These are phyloP conservation scores for Backusella liffmaniae DNA, from an alignment of 192 early-diverging fungal genomes.

Conservation along the genomic window DNA sequence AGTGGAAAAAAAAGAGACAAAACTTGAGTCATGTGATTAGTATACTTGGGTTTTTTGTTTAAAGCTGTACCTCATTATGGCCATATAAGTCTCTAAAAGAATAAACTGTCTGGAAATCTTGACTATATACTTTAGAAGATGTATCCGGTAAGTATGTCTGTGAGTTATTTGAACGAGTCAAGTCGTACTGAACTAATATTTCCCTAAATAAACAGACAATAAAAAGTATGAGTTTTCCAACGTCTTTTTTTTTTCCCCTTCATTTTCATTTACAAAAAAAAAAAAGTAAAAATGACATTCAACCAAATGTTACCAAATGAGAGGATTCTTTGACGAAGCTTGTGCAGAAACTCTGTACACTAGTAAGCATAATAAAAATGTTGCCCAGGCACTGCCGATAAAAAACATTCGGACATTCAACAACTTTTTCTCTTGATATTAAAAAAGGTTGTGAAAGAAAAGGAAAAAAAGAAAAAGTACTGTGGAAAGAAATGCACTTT, in stretches of 20 bases:
- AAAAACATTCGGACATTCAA: conserved; percentile 3
- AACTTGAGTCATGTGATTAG: neutral
- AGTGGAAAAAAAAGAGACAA: neutral
- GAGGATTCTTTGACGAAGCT: conserved; percentile 5
- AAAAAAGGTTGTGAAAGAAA: neutral
- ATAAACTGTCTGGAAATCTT: conserved; percentile 29
- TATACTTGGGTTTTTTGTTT: neutral
- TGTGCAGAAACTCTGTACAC: conserved; percentile 1
- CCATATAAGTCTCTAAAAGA: conserved; percentile 15
- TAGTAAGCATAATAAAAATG: neutral
- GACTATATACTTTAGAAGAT: conserved; percentile 12
- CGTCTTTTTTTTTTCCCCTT: neutral
- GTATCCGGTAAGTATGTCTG: conserved; percentile 11
- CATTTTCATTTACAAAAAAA: neutral
- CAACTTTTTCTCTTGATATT: neutral
- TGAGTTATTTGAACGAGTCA: neutral
- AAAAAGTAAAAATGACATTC: neutral
- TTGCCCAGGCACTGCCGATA: neutral
- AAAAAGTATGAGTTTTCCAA: neutral
- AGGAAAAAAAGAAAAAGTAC: neutral
- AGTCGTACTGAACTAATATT: conserved; percentile 8
- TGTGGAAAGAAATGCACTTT: neutral
- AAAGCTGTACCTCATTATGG: conserved; percentile 13
- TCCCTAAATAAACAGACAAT: conserved; percentile 6
- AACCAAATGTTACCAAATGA: conserved; percentile 10